Percentiles rank a stretch among this genome's conserved stretches.
Conservation (phyloP, 352 stramenopile species). For the Globisporangium spinosum region DNA sequence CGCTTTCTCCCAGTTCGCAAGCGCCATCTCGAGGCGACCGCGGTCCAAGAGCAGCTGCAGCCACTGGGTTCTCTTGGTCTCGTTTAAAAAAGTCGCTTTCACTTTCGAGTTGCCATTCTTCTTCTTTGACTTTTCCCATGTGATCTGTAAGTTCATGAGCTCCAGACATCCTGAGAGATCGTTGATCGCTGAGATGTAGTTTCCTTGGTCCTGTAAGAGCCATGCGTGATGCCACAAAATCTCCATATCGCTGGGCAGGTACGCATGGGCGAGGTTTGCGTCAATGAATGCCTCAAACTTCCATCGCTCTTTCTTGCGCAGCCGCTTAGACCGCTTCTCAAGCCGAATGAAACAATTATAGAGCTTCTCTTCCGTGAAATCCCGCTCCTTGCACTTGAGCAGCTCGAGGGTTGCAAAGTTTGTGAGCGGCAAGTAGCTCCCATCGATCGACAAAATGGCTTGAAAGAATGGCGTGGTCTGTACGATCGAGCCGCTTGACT, state of each 20-base stretch:
- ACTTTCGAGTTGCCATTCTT: constrained; percentile 20
- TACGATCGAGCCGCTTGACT: constrained; percentile 24
- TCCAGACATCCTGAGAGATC: constrained; percentile 44
- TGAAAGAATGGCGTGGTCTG: constrained; percentile 45
- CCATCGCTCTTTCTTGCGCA: constrained; percentile 40
- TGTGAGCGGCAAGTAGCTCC: constrained; percentile 40
- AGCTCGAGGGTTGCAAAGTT: constrained; percentile 59
- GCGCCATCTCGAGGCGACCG: constrained; percentile 31
- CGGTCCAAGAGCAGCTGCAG: constrained; percentile 45
- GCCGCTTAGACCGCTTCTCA: constrained; percentile 44
- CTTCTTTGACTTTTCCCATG: constrained; percentile 33
- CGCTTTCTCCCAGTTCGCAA: constrained; percentile 36
- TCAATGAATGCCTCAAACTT: constrained; percentile 54
- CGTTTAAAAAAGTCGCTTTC: constrained; percentile 33
- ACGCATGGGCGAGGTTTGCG: constrained; percentile 41
- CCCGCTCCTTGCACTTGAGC: constrained; percentile 53
- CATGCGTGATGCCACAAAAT: constrained; percentile 45
- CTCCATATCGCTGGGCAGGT: constrained; percentile 47
- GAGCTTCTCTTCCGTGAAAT: constrained; percentile 51
- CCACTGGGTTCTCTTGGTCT: constrained; percentile 40
- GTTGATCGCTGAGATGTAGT: constrained; percentile 35
- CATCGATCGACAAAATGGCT: constrained; percentile 49
- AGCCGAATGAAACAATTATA: constrained; percentile 40
- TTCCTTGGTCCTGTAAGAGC: constrained; percentile 34
- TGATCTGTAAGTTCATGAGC: constrained; percentile 32